phyloP scores from a whole-genome alignment of 345 rosid species.

The Rhodamnia rubescens region DNA sequence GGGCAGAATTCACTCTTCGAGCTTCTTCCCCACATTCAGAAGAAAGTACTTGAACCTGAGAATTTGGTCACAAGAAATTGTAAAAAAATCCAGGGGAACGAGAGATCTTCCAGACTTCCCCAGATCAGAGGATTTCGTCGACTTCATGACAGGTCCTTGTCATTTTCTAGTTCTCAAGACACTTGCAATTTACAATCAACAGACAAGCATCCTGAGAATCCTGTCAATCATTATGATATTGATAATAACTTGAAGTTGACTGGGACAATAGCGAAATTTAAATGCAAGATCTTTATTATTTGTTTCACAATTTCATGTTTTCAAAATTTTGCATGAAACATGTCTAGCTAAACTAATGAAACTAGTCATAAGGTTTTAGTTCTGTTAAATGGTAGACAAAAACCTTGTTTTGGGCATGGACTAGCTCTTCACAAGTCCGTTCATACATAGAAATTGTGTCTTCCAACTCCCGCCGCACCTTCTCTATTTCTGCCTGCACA shows the following conservation, averaged over 20 bases:
- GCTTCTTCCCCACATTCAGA: constrained; percentile 61
- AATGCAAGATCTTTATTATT: background rate
- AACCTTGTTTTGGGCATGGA: constrained; percentile 68
- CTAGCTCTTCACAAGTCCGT: constrained; percentile 63
- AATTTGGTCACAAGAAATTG: background rate
- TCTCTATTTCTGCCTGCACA: constrained; percentile 50
- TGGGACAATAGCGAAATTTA: background rate
- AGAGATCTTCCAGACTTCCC: background rate
- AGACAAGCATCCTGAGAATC: background rate
- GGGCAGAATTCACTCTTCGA: constrained; percentile 26
- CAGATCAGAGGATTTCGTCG: background rate
- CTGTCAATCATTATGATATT: background rate
- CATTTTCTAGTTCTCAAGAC: background rate
- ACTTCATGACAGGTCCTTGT: background rate
- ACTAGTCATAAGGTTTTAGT: background rate
- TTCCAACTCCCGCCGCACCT: constrained; percentile 51
- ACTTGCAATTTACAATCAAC: background rate
- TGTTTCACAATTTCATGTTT: background rate
- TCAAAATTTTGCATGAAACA: background rate
- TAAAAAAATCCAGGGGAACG: background rate
- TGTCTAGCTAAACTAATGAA: no score
- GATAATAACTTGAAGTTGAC: background rate
- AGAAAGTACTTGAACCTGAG: constrained; percentile 60
- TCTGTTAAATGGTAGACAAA: background rate
- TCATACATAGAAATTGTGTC: constrained; percentile 54